Evolutionary conservation across 345 rosid genomes (phyloP).

Genomic region (Eucalyptus melliodora): DNA sequence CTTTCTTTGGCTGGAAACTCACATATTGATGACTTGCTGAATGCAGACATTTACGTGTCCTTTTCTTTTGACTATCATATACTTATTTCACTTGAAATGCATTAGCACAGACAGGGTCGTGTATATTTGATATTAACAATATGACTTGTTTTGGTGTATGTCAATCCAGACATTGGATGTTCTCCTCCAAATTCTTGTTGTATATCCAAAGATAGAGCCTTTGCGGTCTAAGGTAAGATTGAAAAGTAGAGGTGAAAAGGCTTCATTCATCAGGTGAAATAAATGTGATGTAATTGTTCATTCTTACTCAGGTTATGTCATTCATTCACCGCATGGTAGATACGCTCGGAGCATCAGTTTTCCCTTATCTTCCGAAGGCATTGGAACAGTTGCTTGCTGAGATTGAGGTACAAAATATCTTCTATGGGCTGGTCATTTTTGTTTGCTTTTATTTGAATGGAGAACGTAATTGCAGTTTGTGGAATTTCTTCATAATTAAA

Average conservation of each 20-base stretch:
- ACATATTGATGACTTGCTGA: not conserved
- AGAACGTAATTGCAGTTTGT: not conserved
- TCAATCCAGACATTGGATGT: conserved; percentile 78
- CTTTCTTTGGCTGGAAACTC: not conserved
- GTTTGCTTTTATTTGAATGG: not conserved
- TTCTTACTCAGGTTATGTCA: conserved; percentile 54
- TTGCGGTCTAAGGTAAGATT: conserved; percentile 63
- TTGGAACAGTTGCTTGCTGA: conserved; percentile 81
- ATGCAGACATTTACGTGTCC: not conserved
- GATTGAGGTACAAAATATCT: conserved; percentile 53
- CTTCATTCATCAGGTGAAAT: not conserved
- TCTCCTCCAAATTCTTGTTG: conserved; percentile 68
- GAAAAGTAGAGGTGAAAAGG: not conserved
- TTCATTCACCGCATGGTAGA: conserved; percentile 98
- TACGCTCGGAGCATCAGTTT: conserved; percentile 78
- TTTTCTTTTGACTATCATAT: not conserved
- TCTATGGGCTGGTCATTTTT: not conserved
- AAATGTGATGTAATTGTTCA: not conserved
- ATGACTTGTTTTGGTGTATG: not conserved
- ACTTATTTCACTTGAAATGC: not conserved
- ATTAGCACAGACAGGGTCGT: not conserved
- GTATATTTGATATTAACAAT: not conserved
- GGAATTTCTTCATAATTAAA: not conserved
- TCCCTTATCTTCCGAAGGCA: conserved; percentile 93
- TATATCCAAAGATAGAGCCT: conserved; percentile 73